Conservation (phyloP, 2,329 filamentous ascomycete species). For the Trichophyton benhamiae region DNA sequence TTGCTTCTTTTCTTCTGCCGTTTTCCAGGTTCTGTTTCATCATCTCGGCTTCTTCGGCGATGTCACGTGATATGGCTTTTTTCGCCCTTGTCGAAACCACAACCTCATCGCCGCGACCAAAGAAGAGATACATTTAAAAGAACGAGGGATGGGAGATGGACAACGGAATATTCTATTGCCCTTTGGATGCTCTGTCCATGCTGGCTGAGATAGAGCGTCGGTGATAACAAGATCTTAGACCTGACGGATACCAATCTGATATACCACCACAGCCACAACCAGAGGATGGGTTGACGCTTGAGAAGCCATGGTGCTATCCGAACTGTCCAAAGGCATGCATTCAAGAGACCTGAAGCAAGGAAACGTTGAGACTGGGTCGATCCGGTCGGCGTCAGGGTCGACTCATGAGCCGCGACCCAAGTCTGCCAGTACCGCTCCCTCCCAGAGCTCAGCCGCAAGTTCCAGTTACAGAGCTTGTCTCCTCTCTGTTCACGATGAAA, state of each 20-base stretch:
- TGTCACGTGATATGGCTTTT: too few species aligned
- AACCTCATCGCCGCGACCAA: too few species aligned
- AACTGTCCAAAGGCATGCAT: slow-evolving; percentile 1
- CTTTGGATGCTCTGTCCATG: not conserved
- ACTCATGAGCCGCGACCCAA: slow-evolving; percentile 18
- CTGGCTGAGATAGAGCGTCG: too few species aligned
- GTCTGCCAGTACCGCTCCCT: slow-evolving; percentile 16
- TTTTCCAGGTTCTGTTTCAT: too few species aligned
- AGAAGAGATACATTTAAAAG: too few species aligned
- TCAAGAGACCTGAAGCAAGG: not conserved
- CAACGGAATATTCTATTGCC: not conserved
- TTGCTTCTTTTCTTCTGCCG: too few species aligned
- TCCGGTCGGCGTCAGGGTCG: slow-evolving; percentile 12
- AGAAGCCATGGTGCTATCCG: not conserved
- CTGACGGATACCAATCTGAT: not conserved
- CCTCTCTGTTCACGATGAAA: slow-evolving; percentile 56
- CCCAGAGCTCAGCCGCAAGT: slow-evolving; percentile 19
- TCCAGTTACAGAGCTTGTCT: slow-evolving; percentile 31
- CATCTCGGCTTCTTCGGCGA: too few species aligned
- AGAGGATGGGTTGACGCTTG: not conserved
- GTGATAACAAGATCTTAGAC: not conserved
- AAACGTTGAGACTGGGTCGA: slow-evolving; percentile 1
- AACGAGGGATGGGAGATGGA: too few species aligned
- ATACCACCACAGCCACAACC: not conserved
- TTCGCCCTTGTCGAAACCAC: too few species aligned